Percentiles rank a stretch among this genome's conserved stretches.
phyloP scores from a whole-genome alignment of 2,329 filamentous ascomycete species.

The Pseudogymnoascus sp. region DNA sequence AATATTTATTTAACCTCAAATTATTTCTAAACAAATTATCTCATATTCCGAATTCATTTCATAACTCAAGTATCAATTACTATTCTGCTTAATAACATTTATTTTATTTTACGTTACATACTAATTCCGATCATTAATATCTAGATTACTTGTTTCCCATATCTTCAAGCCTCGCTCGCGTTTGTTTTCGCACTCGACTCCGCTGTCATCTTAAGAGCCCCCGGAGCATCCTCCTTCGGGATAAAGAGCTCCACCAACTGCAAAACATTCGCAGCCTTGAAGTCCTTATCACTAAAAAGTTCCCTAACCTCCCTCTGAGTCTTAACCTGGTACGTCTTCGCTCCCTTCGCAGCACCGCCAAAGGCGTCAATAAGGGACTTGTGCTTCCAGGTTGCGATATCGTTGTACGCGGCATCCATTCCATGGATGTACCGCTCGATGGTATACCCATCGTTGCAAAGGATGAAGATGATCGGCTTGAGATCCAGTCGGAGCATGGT shows the following conservation, averaged over 20 bases:
- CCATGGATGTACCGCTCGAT: conserved; percentile 87
- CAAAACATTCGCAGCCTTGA: conserved; percentile 46
- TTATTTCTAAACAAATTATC: background rate
- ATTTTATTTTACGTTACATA: background rate
- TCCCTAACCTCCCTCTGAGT: conserved; percentile 60
- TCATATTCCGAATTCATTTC: background rate
- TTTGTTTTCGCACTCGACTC: conserved; percentile 64
- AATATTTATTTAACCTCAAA: background rate
- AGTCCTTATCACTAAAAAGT: conserved; percentile 55
- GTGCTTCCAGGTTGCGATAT: conserved; percentile 68
- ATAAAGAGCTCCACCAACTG: conserved; percentile 79
- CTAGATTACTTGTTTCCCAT: background rate
- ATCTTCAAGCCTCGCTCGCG: conserved; percentile 30
- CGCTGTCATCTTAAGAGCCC: conserved; percentile 59
- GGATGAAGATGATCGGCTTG: conserved; percentile 73
- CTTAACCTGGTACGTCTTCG: conserved; percentile 58
- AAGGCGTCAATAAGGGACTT: conserved; percentile 60
- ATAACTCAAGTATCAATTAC: background rate
- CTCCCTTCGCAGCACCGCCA: conserved; percentile 48
- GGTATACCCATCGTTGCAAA: conserved; percentile 83
- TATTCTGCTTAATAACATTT: background rate
- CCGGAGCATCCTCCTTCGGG: conserved; percentile 69
- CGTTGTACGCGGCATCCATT: conserved; percentile 71
- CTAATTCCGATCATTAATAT: background rate
- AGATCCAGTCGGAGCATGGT: conserved; percentile 72